Base-by-base conservation (phyloP, 2,329 filamentous ascomycete species). In the Canariomyces notabilis region DNA sequence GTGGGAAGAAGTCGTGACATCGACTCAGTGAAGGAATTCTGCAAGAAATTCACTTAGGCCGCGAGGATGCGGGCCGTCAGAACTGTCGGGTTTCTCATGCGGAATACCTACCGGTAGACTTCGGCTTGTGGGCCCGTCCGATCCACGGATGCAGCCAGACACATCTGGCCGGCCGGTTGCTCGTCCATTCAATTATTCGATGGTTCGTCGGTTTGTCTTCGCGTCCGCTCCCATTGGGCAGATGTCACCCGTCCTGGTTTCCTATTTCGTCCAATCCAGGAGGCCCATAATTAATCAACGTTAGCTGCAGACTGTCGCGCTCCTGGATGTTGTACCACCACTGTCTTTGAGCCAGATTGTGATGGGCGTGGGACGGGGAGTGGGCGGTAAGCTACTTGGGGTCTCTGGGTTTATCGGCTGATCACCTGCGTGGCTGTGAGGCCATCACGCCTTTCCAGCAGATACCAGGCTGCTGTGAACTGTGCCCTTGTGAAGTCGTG, bases 121-220 rank as follows among this genome's bases (percentile, higher is more conserved):
- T 29, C 9, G 8, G 26, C 7, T 29, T 12, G 26, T 29, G 26
- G 4, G 9, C 9, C 7, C 26, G 26, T 29, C 15, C 39, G 48
- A 46, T 50, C 48, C 12, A 36, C 36, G 11, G 29, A 34, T 50
- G 43, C 48, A 50, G 43, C 40, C 40, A 43, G n/a, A n/a, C 22
- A 14, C 35, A 46, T 40, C 43, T 29, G 18, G 39, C n/a, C n/a
- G n/a, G n/a, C n/a, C n/a, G n/a, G n/a, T n/a, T n/a, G n/a, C n/a
- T n/a, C n/a, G n/a, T n/a, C n/a, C n/a, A n/a, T n/a, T n/a, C n/a
- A n/a, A n/a, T n/a, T n/a, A n/a, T n/a, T n/a, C n/a, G n/a, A n/a
- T n/a, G n/a, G n/a, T n/a, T n/a, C n/a, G n/a, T n/a, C n/a, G n/a
- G n/a, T n/a, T n/a, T n/a, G n/a, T n/a, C n/a, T 9, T 26, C 22